These are phyloP conservation scores for Paecilomyces dactylethromorphus DNA, from an alignment of 2,329 filamentous ascomycete genomes.

Conservation along the genomic window DNA sequence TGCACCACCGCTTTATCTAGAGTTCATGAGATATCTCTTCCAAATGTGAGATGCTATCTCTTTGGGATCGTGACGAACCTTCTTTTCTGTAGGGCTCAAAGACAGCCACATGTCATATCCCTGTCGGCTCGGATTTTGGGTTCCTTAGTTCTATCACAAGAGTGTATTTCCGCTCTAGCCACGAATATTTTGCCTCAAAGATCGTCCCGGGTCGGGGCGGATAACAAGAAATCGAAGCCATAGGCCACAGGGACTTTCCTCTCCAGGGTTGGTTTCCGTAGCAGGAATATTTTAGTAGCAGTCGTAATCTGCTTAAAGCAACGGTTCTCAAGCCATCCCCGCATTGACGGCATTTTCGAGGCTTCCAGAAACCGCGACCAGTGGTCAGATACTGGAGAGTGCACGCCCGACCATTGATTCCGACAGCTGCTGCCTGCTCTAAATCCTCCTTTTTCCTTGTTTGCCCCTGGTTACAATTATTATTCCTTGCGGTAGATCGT, in stretches of 20 bases:
- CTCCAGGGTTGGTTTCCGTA: not conserved
- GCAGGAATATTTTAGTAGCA: not conserved
- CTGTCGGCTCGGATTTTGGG: not conserved
- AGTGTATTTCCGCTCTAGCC: too few relatives aligned
- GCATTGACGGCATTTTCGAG: not conserved
- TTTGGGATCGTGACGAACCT: not conserved
- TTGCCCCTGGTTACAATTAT: not conserved
- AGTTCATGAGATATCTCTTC: not conserved
- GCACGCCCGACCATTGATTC: not conserved
- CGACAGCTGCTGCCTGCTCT: not conserved
- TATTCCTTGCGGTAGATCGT: not conserved
- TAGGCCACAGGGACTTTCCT: not conserved
- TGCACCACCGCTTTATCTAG: not conserved
- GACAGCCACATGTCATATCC: not conserved
- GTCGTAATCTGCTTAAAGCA: not conserved
- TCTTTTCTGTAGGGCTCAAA: not conserved
- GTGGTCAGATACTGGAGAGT: not conserved
- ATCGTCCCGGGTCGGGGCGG: not conserved
- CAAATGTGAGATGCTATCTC: not conserved
- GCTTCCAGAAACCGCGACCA: not conserved
- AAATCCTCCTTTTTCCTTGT: not conserved
- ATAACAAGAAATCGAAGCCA: not conserved
- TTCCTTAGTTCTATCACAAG: too few relatives aligned
- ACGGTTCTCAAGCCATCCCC: not conserved
- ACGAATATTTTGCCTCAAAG: not conserved